Evolutionary conservation across 345 rosid genomes (phyloP), one percentile per base, ranked within the genome.

Genomic region (Eucalyptus pauciflora): DNA sequence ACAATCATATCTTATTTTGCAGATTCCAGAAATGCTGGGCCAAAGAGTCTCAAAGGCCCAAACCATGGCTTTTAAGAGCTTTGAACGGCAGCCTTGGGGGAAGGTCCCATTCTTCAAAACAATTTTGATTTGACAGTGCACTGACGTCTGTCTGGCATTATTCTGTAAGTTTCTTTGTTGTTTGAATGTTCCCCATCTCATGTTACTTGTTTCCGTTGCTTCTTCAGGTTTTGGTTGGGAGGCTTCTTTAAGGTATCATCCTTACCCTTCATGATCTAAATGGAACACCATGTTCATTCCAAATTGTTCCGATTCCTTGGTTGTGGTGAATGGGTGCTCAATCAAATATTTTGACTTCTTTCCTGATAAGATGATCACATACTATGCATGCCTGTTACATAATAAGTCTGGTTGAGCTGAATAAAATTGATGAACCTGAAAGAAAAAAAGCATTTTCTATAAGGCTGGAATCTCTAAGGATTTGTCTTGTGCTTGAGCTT

Each of bases 31-130:
- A 88, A 91, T 92, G 94, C 91, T 97, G 99, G 99, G 91, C 83
- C 86, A 92, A 95, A 91, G 99, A 97, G 94, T 91, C 95, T 60
- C 91, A 89, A 88, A 92, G 90, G 90, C 89, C 95, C 86, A 97
- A 92, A 62, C 99, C 99, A 25, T 96, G 97, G 98, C 97, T 96
- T 92, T 94, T 97, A 89, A 93, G 99, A 92, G 97, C 97, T 86
- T 87, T 97, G 85, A 96, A 97, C 89, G 93, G 90, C 87, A 95
- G 99, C 90, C 95, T 97, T 85, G 99, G 99, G 87, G 90, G 95
- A 90, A 96, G 97, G 99, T 86, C 49, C 18, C 27, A n/a, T 86
- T 20, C 33, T 17, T 87, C 88, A 86, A 54, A 86, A 60, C 64
- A 48, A 90, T n/a, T 62, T 58, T 25, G 87, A 54, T 51, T 86